phyloP scores from a whole-genome alignment of 352 stramenopile species.

The Aphanomyces invadans region DNA sequence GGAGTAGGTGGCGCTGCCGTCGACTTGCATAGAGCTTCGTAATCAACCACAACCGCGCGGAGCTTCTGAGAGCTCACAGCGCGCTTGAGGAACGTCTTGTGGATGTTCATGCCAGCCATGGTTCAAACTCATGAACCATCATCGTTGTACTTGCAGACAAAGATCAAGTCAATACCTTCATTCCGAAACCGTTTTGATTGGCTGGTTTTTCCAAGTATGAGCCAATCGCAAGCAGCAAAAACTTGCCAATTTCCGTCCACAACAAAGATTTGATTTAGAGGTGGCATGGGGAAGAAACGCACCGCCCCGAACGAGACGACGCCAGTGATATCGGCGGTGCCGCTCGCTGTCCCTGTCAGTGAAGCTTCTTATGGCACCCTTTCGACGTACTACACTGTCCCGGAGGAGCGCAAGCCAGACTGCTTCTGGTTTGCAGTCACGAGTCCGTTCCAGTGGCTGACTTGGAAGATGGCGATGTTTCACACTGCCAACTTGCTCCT shows the following conservation, averaged over 20 bases:
- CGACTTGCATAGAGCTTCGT: constrained; percentile 22
- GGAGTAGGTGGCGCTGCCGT: not conserved
- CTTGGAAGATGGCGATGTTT: constrained; percentile 30
- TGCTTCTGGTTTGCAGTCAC: constrained; percentile 3
- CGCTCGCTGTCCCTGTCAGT: not conserved
- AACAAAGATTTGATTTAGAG: not conserved
- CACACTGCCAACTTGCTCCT: constrained; percentile 55
- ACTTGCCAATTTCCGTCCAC: not conserved
- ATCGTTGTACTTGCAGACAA: not conserved
- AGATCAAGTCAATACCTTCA: not conserved
- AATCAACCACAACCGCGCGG: constrained; percentile 21
- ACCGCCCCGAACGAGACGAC: not conserved
- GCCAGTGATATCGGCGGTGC: not conserved
- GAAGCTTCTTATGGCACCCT: not conserved
- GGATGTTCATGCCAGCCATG: not conserved
- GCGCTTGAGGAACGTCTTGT: constrained; percentile 24
- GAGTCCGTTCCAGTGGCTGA: constrained; percentile 14
- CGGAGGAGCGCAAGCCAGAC: not conserved
- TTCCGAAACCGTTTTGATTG: not conserved
- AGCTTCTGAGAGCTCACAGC: constrained; percentile 12
- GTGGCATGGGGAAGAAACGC: not conserved
- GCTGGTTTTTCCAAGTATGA: not conserved
- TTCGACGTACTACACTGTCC: not conserved
- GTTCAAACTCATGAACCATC: not conserved
- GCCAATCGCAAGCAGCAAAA: not conserved